phyloP scores from a whole-genome alignment of 2,329 filamentous ascomycete genomes.

The Fonsecaea pedrosoi region DNA sequence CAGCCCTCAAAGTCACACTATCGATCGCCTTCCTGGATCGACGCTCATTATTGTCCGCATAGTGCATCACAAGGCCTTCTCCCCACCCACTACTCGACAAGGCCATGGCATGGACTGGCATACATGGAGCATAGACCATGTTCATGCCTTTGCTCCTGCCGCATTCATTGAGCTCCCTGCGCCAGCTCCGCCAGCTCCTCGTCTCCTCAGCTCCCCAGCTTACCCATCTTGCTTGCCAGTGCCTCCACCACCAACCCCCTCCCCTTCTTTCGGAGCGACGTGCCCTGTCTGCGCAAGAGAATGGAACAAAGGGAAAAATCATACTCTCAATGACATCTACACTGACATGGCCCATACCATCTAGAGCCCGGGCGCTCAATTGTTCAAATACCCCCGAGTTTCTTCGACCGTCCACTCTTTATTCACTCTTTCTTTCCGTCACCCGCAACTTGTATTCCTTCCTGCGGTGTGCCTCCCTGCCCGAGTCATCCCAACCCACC shows the following conservation, averaged over 20 bases:
- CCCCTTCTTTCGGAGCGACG: constrained; percentile 1
- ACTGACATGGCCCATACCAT: constrained; percentile 10
- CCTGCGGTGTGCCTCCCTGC: background rate
- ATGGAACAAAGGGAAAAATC: background rate
- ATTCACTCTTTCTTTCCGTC: constrained; percentile 13
- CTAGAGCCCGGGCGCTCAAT: constrained; percentile 3
- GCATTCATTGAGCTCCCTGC: constrained; percentile 16
- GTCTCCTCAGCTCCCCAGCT: constrained; percentile 5
- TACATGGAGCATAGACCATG: background rate
- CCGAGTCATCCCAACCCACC: background rate
- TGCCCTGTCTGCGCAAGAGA: constrained; percentile 4
- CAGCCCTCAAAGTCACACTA: constrained; percentile 5
- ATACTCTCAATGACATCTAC: constrained; percentile 10
- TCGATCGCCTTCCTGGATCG: constrained; percentile 11
- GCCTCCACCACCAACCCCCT: background rate
- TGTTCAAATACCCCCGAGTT: constrained; percentile 21
- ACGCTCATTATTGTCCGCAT: background rate
- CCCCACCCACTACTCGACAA: constrained; percentile 5
- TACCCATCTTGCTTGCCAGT: background rate
- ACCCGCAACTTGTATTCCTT: constrained; percentile 6
- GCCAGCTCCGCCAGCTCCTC: background rate
- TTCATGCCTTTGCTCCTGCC: constrained; percentile 14
- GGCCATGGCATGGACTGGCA: background rate
- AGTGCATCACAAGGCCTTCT: constrained; percentile 13
- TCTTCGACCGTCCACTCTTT: constrained; percentile 16